Conservation (phyloP, 2,329 filamentous ascomycete genomes). For the Sporothrix globosa region DNA sequence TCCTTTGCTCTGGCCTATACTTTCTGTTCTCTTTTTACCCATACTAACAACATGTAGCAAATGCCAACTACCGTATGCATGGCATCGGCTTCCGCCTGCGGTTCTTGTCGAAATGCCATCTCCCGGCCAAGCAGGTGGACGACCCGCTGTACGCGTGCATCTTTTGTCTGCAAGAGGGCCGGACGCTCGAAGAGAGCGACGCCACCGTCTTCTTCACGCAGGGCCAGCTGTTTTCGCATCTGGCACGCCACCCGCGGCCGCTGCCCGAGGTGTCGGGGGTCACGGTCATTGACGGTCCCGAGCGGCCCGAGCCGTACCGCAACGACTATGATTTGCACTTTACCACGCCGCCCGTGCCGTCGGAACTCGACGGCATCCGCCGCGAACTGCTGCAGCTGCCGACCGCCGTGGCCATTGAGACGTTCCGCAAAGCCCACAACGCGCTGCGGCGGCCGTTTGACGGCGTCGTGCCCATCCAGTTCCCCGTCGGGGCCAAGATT, state of each 20-base stretch:
- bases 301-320: constrained; percentile 46
- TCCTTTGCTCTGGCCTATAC: neutral
- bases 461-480: constrained; percentile 38
- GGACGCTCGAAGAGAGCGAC: constrained; percentile 57
- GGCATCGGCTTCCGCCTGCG: constrained; percentile 57
- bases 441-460: constrained; percentile 42
- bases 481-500: constrained; percentile 51
- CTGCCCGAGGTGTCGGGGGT: constrained; percentile 55
- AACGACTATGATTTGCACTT: constrained; percentile 61
- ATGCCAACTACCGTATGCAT: constrained; percentile 53
- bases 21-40: neutral
- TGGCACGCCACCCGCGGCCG: constrained; percentile 58
- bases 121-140: constrained; percentile 54
- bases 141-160: constrained; percentile 59
- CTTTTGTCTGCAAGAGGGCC: constrained; percentile 56
- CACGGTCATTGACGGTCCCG: constrained; percentile 51
- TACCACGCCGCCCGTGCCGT: constrained; percentile 45
- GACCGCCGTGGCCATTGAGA: constrained; percentile 51
- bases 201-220: constrained; percentile 61
- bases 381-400: constrained; percentile 50
- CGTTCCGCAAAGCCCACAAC: constrained; percentile 53
- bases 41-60: constrained; percentile 42
- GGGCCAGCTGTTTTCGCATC: constrained; percentile 56
- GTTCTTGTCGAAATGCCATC: constrained; percentile 60
- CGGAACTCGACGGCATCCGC: constrained; percentile 49